Base-by-base conservation (phyloP, 1,139 yeast genomes). In the Taiozyma sp. region DNA sequence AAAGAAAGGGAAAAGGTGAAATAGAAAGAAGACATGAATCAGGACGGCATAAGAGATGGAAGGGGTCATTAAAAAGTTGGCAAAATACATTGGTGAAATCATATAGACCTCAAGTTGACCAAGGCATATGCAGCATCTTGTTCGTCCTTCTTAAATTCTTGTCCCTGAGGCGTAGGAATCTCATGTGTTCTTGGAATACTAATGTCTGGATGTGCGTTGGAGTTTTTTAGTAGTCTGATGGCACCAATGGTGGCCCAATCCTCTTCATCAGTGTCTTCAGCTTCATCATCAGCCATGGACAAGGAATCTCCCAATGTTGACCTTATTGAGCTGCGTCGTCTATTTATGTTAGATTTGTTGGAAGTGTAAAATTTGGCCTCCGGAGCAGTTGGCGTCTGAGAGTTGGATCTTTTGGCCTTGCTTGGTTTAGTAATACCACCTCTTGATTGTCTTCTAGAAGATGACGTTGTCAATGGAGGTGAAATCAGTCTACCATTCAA, bases 191-290 rank as follows among this genome's bases (percentile, higher is more conserved):
- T 51, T 7, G 50, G 47, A 40, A 50, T 45, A 29, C 51, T 48
- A 13, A 50, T 43, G 34, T 45, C 47, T 4, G 36, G 28, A 14
- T 27, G 13, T 8, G 39, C 42, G 40, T 48, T 51, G 4, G 45
- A 59, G 39, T 66, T 68, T 42, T 70, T 74, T 47, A 86, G 69
- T 49, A 84, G 67, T 45, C 77, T 70, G 46, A 77, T 85, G 0
- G 97, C 90, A 1, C 97, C 97, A 50, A 91, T 85, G 0, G 90
- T 73, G 56, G 84, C 88, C 98, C 98, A 91, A 69, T 91, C 97
- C 67, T 91, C 98, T 65, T 92, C 97, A 68, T 91, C 98, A 0
- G 96, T 89, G 61, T 88, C 84, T 7, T 56, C 54, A 38, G 51
- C 54, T 14, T 51, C 55, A n/a, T 41, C 47, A 8, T 45, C 55